These are phyloP conservation scores for Vachellia pachyceras DNA, from an alignment of 306 rosid species.

Conservation along the genomic window DNA sequence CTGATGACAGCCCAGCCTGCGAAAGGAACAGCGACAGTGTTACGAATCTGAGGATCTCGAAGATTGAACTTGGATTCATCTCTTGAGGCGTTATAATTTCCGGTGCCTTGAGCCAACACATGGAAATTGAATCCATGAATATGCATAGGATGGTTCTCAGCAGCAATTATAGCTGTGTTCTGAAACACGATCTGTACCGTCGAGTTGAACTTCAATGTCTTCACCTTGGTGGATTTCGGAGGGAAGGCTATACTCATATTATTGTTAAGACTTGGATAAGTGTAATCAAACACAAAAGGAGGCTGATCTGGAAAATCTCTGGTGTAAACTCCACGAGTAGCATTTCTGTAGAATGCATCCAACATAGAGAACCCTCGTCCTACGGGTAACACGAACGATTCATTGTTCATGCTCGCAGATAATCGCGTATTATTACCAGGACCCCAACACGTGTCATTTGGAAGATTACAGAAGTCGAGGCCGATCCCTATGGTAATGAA, in stretches of 20 bases:
- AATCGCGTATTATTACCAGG: not conserved
- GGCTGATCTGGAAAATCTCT: conserved; percentile 54
- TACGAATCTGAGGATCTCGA: conserved; percentile 47
- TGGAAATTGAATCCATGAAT: conserved; percentile 42
- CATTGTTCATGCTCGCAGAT: conserved; percentile 69
- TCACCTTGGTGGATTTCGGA: conserved; percentile 52
- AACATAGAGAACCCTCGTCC: conserved; percentile 44
- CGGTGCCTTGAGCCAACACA: conserved; percentile 40
- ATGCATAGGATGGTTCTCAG: conserved; percentile 41
- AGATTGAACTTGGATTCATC: conserved; percentile 50
- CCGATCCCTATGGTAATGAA: conserved; percentile 43
- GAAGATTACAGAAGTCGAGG: conserved; percentile 35
- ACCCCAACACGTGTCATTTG: conserved; percentile 33
- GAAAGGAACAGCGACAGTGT: conserved; percentile 56
- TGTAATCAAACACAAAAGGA: conserved; percentile 50
- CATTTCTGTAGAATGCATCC: conserved; percentile 41
- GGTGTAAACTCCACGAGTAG: conserved; percentile 49
- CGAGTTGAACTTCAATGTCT: conserved; percentile 55
- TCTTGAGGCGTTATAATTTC: conserved; percentile 41
- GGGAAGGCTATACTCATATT: conserved; percentile 1
- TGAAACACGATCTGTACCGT: conserved; percentile 61
- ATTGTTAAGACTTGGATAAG: conserved; percentile 12
- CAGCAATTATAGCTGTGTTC: conserved; percentile 42
- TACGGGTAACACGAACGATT: conserved; percentile 53
- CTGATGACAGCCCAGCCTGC: conserved; percentile 67